phyloP scores from a whole-genome alignment of 148 eudicot species.

The Mesembryanthemum crystallinum region DNA sequence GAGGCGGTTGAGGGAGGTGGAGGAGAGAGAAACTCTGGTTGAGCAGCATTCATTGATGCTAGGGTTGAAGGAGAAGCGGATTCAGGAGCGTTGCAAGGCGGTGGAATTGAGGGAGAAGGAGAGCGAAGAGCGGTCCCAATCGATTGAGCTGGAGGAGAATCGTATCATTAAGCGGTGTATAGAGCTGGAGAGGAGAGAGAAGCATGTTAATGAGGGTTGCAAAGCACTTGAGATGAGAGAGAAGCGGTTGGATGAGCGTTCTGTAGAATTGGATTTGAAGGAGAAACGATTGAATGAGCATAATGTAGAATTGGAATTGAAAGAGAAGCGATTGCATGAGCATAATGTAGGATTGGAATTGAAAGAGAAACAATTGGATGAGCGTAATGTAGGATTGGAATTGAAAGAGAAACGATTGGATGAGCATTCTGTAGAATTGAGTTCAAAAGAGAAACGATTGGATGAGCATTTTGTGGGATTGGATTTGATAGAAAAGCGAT shows the following conservation, averaged over 20 bases:
- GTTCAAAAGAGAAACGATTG: background rate
- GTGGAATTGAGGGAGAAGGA: slow-evolving; percentile 3
- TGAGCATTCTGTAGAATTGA: slow-evolving; percentile 11
- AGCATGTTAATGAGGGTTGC: background rate
- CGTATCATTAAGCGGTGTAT: slow-evolving; percentile 4
- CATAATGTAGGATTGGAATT: background rate
- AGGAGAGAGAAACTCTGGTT: background rate
- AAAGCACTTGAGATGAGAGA: background rate
- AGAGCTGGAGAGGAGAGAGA: slow-evolving; percentile 8
- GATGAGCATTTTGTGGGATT: slow-evolving; percentile 16
- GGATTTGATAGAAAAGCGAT: background rate
- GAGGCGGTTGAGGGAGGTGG: slow-evolving; percentile 1
- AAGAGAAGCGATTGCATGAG: slow-evolving; percentile 4
- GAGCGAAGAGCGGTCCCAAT: background rate
- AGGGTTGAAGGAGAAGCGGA: background rate
- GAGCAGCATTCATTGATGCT: background rate
- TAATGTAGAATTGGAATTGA: background rate
- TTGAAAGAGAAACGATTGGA: slow-evolving; percentile 4
- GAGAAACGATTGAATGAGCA: slow-evolving; percentile 13
- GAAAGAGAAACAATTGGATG: slow-evolving; percentile 8
- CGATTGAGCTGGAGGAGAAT: background rate
- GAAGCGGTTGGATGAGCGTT: slow-evolving; percentile 11
- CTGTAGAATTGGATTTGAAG: background rate
- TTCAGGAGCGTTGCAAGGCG: background rate
- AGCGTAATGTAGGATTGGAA: slow-evolving; percentile 8